These are phyloP conservation scores for Escovopsis sp. DNA, from an alignment of 2,329 filamentous ascomycete genomes.

Conservation along the genomic window DNA sequence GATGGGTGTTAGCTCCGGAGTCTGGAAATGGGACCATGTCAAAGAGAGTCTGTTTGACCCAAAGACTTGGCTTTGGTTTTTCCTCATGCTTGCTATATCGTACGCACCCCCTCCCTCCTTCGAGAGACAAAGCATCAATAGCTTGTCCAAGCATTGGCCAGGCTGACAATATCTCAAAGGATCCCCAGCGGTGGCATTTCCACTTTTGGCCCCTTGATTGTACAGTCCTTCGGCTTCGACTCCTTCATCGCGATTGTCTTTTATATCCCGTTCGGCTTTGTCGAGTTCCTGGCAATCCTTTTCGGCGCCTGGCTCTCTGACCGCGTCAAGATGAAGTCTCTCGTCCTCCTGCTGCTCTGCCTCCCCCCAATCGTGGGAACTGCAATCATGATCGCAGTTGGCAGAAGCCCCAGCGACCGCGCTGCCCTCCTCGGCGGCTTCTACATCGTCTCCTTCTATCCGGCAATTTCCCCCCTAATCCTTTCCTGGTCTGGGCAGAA, in stretches of 20 bases:
- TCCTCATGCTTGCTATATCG: conserved; percentile 36
- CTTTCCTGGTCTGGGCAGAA: conserved; percentile 43
- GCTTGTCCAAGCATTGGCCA: background rate
- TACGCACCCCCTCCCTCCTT: conserved; percentile 10
- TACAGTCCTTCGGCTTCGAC: conserved; percentile 41
- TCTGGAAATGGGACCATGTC: conserved; percentile 27
- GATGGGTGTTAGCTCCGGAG: conserved; percentile 22
- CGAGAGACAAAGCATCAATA: too few relatives aligned
- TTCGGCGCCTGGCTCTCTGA: conserved; percentile 41
- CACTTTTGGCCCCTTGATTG: conserved; percentile 43
- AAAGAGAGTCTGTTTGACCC: conserved; percentile 22
- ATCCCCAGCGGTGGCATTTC: conserved; percentile 42
- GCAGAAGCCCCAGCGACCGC: conserved; percentile 27
- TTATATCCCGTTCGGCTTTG: conserved; percentile 44
- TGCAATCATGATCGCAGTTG: conserved; percentile 35
- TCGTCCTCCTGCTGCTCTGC: conserved; percentile 36
- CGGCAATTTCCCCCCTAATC: conserved; percentile 37
- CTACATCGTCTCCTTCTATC: conserved; percentile 44
- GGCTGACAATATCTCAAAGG: conserved; percentile 6
- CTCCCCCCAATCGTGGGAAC: conserved; percentile 41
- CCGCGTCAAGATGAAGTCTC: conserved; percentile 37
- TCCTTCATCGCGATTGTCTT: conserved; percentile 41
- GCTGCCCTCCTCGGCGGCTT: conserved; percentile 39
- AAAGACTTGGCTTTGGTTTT: conserved; percentile 28
- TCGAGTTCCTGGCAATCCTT: conserved; percentile 44